Base-by-base conservation (phyloP, 2,329 filamentous ascomycete species). In the Colletotrichum sp. region DNA sequence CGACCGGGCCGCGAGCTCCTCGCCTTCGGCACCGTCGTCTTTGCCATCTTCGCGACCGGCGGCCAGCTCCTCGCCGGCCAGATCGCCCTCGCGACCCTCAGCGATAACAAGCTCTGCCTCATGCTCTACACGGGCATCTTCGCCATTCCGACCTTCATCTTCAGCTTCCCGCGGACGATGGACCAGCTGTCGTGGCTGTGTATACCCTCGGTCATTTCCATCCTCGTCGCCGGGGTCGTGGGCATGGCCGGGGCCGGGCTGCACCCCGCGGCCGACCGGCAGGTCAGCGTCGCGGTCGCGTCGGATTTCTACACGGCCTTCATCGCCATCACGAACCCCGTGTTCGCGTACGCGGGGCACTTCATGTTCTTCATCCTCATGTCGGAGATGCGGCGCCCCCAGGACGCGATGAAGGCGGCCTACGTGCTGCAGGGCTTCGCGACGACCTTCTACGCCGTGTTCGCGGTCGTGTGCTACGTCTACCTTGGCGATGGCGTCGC, bases 361-460 rank as follows among this genome's bases (percentile, higher is more conserved):
- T 89, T 89, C 79, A 88, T 89, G 85, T 90, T 90, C 80, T 90
- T 90, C 81, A 85, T 88, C 62, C 83, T 90, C 39, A 87, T 90
- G 52, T 89, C 87, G 0, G 89, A 90, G 78, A 89, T 90, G 88
- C 85, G 85, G 75, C 82, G 83, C 55, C 89, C 89, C 7, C 83
- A 85, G 69, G 87, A 90, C 67, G 87, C 87, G 4, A 89, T 89
- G 85, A 88, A 89, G 71, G 86, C 89, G 0, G 88, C 88, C 0
- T 89, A 86, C 81, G 82, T 84, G 5, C 83, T 91, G 28, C 88
- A 90, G 79, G 82, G 84, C 58, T 86, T 88, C 76, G 87, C 88
- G 3, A 90, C 88, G 6, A 81, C 83, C 25, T 88, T 88, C 76
- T 91, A 91, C 80, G 84, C 87, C 48, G 81, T 89, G 65, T 89